Base-by-base conservation (phyloP, 139 green algal genomes). In the Haematococcus lacustris region DNA sequence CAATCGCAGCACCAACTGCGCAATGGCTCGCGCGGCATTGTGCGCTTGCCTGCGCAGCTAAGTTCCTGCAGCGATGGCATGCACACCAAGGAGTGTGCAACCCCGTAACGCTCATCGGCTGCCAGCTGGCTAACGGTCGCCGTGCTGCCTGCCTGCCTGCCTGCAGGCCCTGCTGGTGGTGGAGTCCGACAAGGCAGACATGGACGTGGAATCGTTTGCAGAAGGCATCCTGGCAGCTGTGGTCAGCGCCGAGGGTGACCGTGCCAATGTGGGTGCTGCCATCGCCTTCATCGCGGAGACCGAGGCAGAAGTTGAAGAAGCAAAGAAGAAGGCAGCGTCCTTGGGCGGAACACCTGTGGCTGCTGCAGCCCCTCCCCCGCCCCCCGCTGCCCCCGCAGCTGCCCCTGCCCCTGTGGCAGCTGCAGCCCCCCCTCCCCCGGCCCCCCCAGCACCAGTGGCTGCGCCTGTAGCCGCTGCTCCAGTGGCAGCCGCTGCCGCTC, bases 181-280 rank as follows among this genome's bases (percentile, higher is more conserved):
- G 28, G 94, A 97, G 87, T 96, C 89, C 6, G 95, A 99, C 84
- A 99, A 99, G 83, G 95, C 94, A 21, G 94, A 98, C 74, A 99
- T 98, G 95, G 94, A 98, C 74, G 95, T 98, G 1, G 95, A 98
- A 82, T 94, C 90, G 32, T 98, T 98, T 81, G 85, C 85, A 28
- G 89, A 95, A 30, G 94, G 94, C 50, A 93, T 93, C 75, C 80
- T 98, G 38, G 94, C 82, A 28, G 75, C 83, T n/a, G 93, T 98
- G 39, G 80, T 93, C 0, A 87, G 94, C 0, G 75, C 81, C 26
- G 91, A 95, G 59, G 91, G 94, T 51, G 94, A 93, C 73, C 80
- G 90, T 28, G 95, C 95, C 21, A 86, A 76, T 62, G 95, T 99
- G 25, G 95, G 95, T 38, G 84, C 83, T 2, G 71, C 95, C 34